Evolutionary conservation across 2,329 filamentous ascomycete genomes (phyloP).

Genomic region (Xylaria sp.): DNA sequence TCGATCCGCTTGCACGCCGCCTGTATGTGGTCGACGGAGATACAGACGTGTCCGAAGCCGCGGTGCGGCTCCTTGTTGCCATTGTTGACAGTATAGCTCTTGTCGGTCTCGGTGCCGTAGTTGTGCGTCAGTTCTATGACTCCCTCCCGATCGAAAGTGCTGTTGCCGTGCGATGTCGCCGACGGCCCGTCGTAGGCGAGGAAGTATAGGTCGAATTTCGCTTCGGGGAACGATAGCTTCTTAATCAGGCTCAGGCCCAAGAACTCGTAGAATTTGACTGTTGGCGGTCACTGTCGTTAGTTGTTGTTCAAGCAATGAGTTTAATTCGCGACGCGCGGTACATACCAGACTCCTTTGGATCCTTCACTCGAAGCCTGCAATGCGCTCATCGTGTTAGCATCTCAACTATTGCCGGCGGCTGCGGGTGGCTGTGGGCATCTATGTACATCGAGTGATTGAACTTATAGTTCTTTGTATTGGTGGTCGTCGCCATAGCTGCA

Average conservation of each 20-base stretch:
- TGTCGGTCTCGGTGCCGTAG: constrained; percentile 89
- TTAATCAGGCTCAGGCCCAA: constrained; percentile 87
- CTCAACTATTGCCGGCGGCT: neutral
- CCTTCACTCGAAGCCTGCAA: constrained; percentile 88
- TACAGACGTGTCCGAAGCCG: constrained; percentile 86
- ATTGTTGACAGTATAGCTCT: constrained; percentile 81
- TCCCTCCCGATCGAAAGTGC: constrained; percentile 83
- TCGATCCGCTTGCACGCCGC: constrained; percentile 90
- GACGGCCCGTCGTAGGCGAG: constrained; percentile 84
- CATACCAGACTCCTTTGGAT: constrained; percentile 80
- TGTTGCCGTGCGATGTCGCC: constrained; percentile 77
- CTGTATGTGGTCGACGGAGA: constrained; percentile 85
- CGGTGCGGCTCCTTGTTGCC: constrained; percentile 90
- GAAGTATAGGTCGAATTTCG: constrained; percentile 96
- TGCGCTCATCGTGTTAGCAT: constrained; percentile 23
- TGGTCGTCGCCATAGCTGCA: constrained; percentile 72
- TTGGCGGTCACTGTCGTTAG: constrained; percentile 4
- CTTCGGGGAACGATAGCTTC: constrained; percentile 83
- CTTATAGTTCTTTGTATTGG: constrained; percentile 81
- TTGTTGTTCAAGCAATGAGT: neutral
- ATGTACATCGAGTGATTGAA: constrained; percentile 86
- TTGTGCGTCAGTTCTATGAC: constrained; percentile 86
- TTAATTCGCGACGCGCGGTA: neutral
- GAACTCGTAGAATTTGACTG: constrained; percentile 92
- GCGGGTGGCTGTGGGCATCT: neutral